Evolutionary conservation across 2,329 filamentous ascomycete genomes (phyloP), one percentile per base, ranked within the genome.

Genomic region (Aureobasidium pullulans): DNA sequence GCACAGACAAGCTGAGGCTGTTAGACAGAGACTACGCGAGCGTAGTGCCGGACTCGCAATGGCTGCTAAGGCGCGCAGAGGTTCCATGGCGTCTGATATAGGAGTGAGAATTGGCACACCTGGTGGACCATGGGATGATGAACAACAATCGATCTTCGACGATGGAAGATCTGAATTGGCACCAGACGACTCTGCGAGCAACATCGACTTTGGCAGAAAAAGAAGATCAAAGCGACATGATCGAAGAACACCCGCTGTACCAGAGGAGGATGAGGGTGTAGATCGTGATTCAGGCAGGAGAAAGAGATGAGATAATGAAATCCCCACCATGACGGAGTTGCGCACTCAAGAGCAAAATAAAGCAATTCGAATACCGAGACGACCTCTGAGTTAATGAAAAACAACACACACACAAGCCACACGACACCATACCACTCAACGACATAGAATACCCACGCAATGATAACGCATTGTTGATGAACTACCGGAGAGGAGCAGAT

Each of bases 1-100:
- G n/a, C 93, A 97, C 70, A 82, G 84, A 65, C 87, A 87, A 68
- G 93, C 93, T 1, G 91, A 96, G 74, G 73, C 80, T 16, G 89
- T 96, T 15, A 86, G 93, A 5, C 85, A 84, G 23, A 84, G 87
- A 0, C 79, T 97, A 5, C 87, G 92, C 6, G 88, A 94, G 70
- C 88, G 93, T 42, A 86, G 87, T 13, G 90, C 90, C 0, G 92
- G 90, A 1, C 77, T 97, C 77, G 77, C 85, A 74, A 72, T 80
- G 83, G 70, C 86, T 78, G 75, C 84, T 74, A 73, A 85, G 79
- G 62, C 80, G 74, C 64, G 81, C 71, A 63, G 85, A 78, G 71
- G 82, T 81, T 62, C 80, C 83, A n/a, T 72, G 82, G 62, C 73
- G 2, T 71, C 71, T 13, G 74, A 72, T 3, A 69, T 75, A 23